These are phyloP conservation scores for Didymella pinodella DNA, from an alignment of 2,329 filamentous ascomycete species.

Conservation along the genomic window DNA sequence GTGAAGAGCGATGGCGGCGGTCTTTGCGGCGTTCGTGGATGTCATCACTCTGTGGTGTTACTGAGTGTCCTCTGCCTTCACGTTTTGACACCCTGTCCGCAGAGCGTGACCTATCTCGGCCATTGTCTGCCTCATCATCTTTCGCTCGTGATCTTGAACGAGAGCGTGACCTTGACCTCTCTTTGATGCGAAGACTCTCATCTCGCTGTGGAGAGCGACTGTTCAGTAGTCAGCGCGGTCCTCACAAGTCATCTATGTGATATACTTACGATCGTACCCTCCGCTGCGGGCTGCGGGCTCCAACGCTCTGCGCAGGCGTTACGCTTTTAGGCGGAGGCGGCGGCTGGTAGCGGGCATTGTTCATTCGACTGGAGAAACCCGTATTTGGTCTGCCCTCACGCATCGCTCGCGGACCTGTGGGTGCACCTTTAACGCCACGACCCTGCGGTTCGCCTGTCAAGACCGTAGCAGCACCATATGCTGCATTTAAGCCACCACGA, in stretches of 20 bases:
- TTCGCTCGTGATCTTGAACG: slow-evolving; percentile 47
- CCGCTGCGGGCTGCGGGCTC: slow-evolving; percentile 36
- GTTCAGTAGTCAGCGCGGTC: slow-evolving; percentile 13
- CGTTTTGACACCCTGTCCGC: slow-evolving; percentile 58
- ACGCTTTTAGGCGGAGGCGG: slow-evolving; percentile 31
- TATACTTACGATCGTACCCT: slow-evolving; percentile 43
- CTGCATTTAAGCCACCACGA: slow-evolving; percentile 56
- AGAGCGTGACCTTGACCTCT: slow-evolving; percentile 54
- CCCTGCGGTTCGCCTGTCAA: slow-evolving; percentile 53
- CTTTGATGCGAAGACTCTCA: slow-evolving; percentile 42
- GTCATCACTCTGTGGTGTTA: slow-evolving; percentile 49
- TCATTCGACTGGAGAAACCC: slow-evolving; percentile 70
- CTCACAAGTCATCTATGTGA: neutral
- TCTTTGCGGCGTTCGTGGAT: slow-evolving; percentile 50
- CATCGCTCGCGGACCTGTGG: slow-evolving; percentile 94
- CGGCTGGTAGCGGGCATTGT: slow-evolving; percentile 39
- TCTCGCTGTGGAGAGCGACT: slow-evolving; percentile 48
- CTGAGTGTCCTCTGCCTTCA: slow-evolving; percentile 61
- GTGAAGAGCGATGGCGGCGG: slow-evolving; percentile 57
- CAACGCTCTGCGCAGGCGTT: slow-evolving; percentile 30
- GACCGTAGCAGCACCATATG: slow-evolving; percentile 50
- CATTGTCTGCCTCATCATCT: slow-evolving; percentile 28
- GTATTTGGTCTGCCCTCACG: slow-evolving; percentile 86
- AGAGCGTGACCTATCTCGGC: slow-evolving; percentile 36
- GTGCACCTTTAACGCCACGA: slow-evolving; percentile 74